Evolutionary conservation across 768 basidiomycete species (phyloP).

Genomic region (Pholiota conissans): DNA sequence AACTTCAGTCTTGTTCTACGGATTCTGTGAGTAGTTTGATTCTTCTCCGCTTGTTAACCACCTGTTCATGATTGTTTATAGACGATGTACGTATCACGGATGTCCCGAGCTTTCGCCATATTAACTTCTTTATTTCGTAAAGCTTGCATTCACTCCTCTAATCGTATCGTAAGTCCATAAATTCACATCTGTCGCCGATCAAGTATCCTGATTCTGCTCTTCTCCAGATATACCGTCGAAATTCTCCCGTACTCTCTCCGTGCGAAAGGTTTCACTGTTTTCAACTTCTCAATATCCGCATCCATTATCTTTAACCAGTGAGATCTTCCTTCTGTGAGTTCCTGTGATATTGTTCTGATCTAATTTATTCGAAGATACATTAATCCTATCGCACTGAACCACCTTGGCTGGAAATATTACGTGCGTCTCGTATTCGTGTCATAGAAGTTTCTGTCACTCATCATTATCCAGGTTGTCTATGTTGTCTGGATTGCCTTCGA

Average conservation of each 20-base stretch:
- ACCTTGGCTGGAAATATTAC: constrained; percentile 66
- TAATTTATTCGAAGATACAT: constrained; percentile 40
- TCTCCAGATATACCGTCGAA: constrained; percentile 29
- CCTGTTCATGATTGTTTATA: constrained; percentile 3
- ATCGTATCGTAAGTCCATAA: constrained; percentile 29
- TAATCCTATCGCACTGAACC: constrained; percentile 40
- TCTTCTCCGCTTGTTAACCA: background rate
- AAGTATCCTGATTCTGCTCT: background rate
- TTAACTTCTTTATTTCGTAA: constrained; percentile 1
- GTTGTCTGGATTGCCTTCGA: constrained; percentile 58
- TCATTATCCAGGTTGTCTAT: constrained; percentile 41
- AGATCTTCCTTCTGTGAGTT: background rate
- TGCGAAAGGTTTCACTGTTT: constrained; percentile 68
- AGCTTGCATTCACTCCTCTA: constrained; percentile 34
- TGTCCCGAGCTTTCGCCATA: background rate
- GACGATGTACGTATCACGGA: constrained; percentile 22
- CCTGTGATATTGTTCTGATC: background rate
- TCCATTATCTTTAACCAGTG: constrained; percentile 72
- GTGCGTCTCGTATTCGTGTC: constrained; percentile 25
- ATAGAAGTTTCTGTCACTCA: background rate
- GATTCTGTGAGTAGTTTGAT: constrained; percentile 27
- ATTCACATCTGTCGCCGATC: too few species aligned
- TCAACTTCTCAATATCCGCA: constrained; percentile 61
- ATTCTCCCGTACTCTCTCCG: constrained; percentile 43
- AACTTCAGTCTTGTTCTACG: constrained; percentile 30